These are phyloP conservation scores for Solanum commersonii DNA, from an alignment of 257 asterid species.

Conservation along the genomic window DNA sequence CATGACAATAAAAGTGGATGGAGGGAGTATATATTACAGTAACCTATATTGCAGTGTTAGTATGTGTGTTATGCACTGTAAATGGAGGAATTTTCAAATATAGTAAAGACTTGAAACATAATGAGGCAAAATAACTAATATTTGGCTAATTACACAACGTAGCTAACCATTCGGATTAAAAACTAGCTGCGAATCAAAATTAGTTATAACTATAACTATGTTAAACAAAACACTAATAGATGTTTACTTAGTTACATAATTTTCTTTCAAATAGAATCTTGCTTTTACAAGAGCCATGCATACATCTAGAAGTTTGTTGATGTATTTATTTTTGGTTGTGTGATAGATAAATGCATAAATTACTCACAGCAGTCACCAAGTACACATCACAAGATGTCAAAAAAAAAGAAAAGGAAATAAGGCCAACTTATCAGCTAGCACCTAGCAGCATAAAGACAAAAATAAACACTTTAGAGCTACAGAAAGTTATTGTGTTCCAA, in stretches of 20 bases:
- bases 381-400: neutral
- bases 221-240: neutral
- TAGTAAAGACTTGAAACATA: neutral
- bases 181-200: neutral
- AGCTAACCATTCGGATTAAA: neutral
- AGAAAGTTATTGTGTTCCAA: neutral
- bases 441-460: neutral
- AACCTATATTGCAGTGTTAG: neutral
- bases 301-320: neutral
- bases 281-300: neutral
- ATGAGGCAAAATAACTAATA: neutral
- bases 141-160: neutral
- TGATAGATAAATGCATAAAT: neutral
- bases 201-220: neutral
- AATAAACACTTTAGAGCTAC: neutral
- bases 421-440: neutral
- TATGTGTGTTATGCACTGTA: neutral
- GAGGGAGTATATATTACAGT: too few species aligned
- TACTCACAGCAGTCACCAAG: neutral
- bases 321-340: neutral
- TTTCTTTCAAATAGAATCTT: neutral
- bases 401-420: neutral
- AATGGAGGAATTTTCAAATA: neutral
- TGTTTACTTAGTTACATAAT: neutral
- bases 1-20: too few species aligned